phyloP scores from a whole-genome alignment of 2,329 filamentous ascomycete genomes.

The Scedosporium apiospermum region DNA sequence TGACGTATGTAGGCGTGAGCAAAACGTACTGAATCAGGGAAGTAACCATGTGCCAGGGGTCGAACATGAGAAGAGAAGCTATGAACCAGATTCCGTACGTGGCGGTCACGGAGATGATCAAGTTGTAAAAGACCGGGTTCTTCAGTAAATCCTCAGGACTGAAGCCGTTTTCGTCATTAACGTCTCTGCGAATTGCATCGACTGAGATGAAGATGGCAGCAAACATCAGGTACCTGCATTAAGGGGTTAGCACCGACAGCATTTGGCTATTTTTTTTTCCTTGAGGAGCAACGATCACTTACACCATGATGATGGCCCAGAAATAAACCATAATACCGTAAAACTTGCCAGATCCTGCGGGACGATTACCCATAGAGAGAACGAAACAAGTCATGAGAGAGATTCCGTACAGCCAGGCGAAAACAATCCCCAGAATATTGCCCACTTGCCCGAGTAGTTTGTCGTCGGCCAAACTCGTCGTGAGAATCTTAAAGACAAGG shows the following conservation, averaged over 20 bases:
- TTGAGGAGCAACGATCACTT: slow-evolving; percentile 22
- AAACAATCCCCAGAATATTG: slow-evolving; percentile 74
- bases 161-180: slow-evolving; percentile 54
- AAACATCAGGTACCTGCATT: slow-evolving; percentile 72
- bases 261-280: slow-evolving; percentile 9
- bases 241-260: background rate
- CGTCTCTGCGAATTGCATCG: slow-evolving; percentile 66
- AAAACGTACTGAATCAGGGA: slow-evolving; percentile 89
- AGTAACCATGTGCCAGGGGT: slow-evolving; percentile 99
- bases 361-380: slow-evolving; percentile 84
- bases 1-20: slow-evolving; percentile 92
- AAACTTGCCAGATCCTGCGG: slow-evolving; percentile 83
- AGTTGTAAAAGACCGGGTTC: slow-evolving; percentile 82
- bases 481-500: slow-evolving; percentile 95
- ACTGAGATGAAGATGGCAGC: slow-evolving; percentile 93
- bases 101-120: slow-evolving; percentile 85
- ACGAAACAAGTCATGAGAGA: slow-evolving; percentile 93
- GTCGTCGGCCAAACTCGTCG: slow-evolving; percentile 64
- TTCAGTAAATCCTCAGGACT: slow-evolving; percentile 65
- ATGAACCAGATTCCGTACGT: slow-evolving; percentile 92
- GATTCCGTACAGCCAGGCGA: slow-evolving; percentile 92
- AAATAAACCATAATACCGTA: slow-evolving; percentile 99
- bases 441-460: slow-evolving; percentile 68
- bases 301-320: slow-evolving; percentile 93
- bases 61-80: slow-evolving; percentile 86